Base-by-base conservation (phyloP, 495 filamentous ascomycete species). In the Apiosordaria backusii region DNA sequence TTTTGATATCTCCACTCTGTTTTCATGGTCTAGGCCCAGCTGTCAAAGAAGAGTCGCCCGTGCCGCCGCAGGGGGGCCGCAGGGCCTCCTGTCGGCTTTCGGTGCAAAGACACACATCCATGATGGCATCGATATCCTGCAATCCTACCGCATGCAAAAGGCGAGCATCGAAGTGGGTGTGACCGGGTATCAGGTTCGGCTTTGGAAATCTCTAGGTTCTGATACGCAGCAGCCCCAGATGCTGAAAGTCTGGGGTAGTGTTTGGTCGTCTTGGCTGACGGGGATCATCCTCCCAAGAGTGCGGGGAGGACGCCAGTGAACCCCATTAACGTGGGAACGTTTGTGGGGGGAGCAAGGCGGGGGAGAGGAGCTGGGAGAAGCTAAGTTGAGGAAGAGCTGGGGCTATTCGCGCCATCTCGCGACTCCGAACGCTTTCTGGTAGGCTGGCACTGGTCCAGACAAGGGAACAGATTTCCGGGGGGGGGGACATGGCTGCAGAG, bases 241-340 rank as follows among this genome's bases (percentile, higher is more conserved):
- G 63, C 60, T 23, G n/a, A 35, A 23, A 50, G 50, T 35, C 57
- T 2, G 58, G 60, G 52, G 26, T n/a, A 18, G 18, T 23, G 21
- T 35, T 64, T 67, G 59, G 59, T 35, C 35, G 4, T 40, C 70
- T 71, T 71, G 70, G 67, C 61, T 65, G 63, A 67, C 64, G 52
- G 40, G 26, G 53, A 26, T 60, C 35, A 50, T 15, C 22, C 35
- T 0, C 35, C 54, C 21, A 21, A 45, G 22, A 60, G 23, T 69
- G 70, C 67, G 70, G 70, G 67, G 70, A 62, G n/a, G 23, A 29
- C 23, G 50, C 25, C 65, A 59, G 50, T 52, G 67, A 24, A 26
- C 58, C 58, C 59, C 61, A 18, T 29, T 21, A 24, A 26, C 23
- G 29, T 58, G 67, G 67, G 70, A 63, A 70, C 24, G 50, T 10